Conservation (phyloP, 2,329 filamentous ascomycete species). For the Stachybotrys elegans region DNA sequence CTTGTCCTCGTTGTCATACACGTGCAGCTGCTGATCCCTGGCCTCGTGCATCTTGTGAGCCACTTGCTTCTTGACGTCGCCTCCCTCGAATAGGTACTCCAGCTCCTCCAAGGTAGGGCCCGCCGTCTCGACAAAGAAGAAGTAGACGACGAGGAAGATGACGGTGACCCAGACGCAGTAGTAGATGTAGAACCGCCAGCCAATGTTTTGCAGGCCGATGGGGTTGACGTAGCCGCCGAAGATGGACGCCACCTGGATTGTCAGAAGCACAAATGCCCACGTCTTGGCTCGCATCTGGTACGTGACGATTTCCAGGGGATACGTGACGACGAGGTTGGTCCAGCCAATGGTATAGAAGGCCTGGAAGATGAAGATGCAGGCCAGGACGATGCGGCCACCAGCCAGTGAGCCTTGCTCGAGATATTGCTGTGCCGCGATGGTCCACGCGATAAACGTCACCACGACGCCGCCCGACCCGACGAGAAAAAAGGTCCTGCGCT, state of each 20-base stretch:
- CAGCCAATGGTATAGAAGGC: slow-evolving; percentile 36
- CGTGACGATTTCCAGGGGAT: slow-evolving; percentile 36
- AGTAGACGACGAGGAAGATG: slow-evolving; percentile 31
- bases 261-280: slow-evolving; percentile 33
- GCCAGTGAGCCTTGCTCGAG: slow-evolving; percentile 24
- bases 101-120: slow-evolving; percentile 31
- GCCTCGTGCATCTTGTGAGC: not conserved
- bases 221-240: slow-evolving; percentile 36
- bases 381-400: slow-evolving; percentile 29
- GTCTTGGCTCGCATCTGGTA: slow-evolving; percentile 37
- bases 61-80: not conserved
- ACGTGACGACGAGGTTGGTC: slow-evolving; percentile 37
- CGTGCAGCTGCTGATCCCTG: too few relatives aligned
- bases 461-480: slow-evolving; percentile 31
- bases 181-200: slow-evolving; percentile 36
- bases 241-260: slow-evolving; percentile 31
- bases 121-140: slow-evolving; percentile 34
- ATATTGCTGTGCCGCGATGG: slow-evolving; percentile 31
- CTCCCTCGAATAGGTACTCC: slow-evolving; percentile 16
- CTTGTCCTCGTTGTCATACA: too few relatives aligned
- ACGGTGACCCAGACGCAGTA: slow-evolving; percentile 34
- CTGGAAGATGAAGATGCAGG: slow-evolving; percentile 37
- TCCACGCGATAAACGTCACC: slow-evolving; percentile 34
- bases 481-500: slow-evolving; percentile 32
- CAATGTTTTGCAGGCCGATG: slow-evolving; percentile 29